Evolutionary conservation across 495 filamentous ascomycete genomes (phyloP), one percentile per base, ranked within the genome.

Genomic region (Xylaria flabelliformis): DNA sequence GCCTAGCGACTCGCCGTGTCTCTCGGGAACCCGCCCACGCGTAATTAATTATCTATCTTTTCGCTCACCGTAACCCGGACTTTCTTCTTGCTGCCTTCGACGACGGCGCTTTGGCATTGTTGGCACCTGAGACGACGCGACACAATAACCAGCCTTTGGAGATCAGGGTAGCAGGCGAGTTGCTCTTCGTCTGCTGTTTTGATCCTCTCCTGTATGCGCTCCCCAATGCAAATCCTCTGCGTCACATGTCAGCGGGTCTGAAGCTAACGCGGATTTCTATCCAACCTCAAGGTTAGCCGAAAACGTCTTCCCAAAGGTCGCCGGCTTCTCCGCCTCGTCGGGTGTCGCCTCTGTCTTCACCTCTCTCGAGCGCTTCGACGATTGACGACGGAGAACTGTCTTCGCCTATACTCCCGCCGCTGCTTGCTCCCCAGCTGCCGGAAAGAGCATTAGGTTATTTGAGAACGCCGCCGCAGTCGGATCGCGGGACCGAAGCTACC

Each of bases 291-390:
- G 76, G 72, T 71, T 67, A 71, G 58, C 72, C 75, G 77, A 88
- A 83, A 77, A 88, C 84, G 84, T 86, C 85, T 80, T 83, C 86
- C 80, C 77, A 78, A 82, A 80, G 74, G 73, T 80, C 83, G 78
- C 80, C 82, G 71, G 24, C 50, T 50, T 82, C 83, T 76, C 82
- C 85, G 83, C 85, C 86, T 85, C 73, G 61, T 70, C 66, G 26
- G 58, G 55, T 56, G 58, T 74, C 81, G 32, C 61, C 79, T 59
- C 71, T 71, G 51, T 86, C 84, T 39, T 82, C 84, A 55, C 82
- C 85, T 44, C 82, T 88, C 34, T 89, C 87, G 67, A 82, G 80
- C 75, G 80, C 82, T 67, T 88, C 87, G 34, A 89, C 87, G 19
- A 83, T 84, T 70, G 83, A 83, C 83, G 85, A 83, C 75, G 81